Evolutionary conservation across 768 basidiomycete genomes (phyloP).

Genomic region (Tricholomella constricta): DNA sequence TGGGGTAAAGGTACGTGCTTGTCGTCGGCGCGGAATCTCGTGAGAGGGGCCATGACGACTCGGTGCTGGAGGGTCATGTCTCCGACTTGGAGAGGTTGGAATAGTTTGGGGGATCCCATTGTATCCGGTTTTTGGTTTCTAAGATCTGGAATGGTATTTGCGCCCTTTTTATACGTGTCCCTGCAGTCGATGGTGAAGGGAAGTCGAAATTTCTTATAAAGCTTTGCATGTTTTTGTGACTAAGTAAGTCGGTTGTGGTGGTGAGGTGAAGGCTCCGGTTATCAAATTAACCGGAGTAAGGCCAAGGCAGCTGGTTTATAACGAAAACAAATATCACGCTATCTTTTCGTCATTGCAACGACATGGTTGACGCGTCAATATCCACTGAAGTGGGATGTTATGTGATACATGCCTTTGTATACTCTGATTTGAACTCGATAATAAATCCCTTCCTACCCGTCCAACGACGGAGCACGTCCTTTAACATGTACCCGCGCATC

Average conservation of each 20-base stretch:
- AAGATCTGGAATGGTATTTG: too few relatives aligned
- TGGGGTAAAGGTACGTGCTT: constrained; percentile 29
- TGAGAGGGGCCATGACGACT: constrained; percentile 42
- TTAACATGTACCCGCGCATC: constrained; percentile 22
- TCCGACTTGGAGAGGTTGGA: constrained; percentile 43
- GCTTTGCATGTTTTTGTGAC: too few relatives aligned
- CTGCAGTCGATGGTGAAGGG: background rate
- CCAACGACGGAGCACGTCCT: constrained; percentile 25
- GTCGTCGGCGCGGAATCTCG: constrained; percentile 14
- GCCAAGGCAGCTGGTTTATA: background rate
- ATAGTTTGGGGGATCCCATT: constrained; percentile 26
- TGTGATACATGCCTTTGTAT: too few relatives aligned
- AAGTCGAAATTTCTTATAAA: background rate
- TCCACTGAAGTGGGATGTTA: background rate
- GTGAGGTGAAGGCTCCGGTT: background rate
- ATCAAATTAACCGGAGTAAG: background rate
- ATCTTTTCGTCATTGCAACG: background rate
- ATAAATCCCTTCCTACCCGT: background rate
- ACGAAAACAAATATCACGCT: background rate
- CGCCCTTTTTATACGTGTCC: background rate
- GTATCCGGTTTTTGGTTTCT: background rate
- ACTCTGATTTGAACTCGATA: background rate
- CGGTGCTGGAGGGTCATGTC: constrained; percentile 40
- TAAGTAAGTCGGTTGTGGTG: background rate
- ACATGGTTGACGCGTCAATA: background rate